These are phyloP conservation scores for Mycena albidolilacea DNA, from an alignment of 768 basidiomycete genomes.

Conservation along the genomic window DNA sequence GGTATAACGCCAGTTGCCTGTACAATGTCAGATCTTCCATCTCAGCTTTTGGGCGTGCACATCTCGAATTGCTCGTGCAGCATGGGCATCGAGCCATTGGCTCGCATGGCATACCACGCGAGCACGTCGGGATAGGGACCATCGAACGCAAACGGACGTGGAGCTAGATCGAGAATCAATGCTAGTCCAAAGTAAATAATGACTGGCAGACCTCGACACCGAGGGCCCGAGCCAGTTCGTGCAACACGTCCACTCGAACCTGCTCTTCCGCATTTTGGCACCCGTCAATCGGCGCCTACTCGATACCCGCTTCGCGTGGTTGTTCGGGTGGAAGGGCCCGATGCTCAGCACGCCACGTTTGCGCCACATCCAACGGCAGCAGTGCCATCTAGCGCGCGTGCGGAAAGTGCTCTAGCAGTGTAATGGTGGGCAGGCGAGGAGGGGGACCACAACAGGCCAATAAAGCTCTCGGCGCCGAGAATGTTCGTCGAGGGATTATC, in stretches of 20 bases:
- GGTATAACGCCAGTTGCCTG: constrained; percentile 96
- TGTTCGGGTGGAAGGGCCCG: constrained; percentile 97
- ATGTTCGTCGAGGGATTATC: too few species aligned
- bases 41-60: constrained; percentile 56
- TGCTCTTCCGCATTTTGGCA: constrained; percentile 86
- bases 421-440: constrained; percentile 66
- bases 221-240: constrained; percentile 71
- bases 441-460: constrained; percentile 77
- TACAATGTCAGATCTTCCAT: constrained; percentile 1
- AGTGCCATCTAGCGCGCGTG: constrained; percentile 72
- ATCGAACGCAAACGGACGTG: constrained; percentile 86
- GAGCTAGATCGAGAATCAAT: constrained; percentile 3
- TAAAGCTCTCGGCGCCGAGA: constrained; percentile 61
- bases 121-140: constrained; percentile 83
- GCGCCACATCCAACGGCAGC: constrained; percentile 66
- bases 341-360: constrained; percentile 84
- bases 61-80: constrained; percentile 99
- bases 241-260: constrained; percentile 74
- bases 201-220: constrained; percentile 68
- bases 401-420: constrained; percentile 63
- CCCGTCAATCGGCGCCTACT: constrained; percentile 87
- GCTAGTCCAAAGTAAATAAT: neutral
- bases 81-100: constrained; percentile 94
- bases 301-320: constrained; percentile 88
- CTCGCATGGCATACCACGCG: constrained; percentile 79